These are phyloP conservation scores for Aspergillus taichungensis DNA, from an alignment of 495 filamentous ascomycete genomes.

Conservation along the genomic window DNA sequence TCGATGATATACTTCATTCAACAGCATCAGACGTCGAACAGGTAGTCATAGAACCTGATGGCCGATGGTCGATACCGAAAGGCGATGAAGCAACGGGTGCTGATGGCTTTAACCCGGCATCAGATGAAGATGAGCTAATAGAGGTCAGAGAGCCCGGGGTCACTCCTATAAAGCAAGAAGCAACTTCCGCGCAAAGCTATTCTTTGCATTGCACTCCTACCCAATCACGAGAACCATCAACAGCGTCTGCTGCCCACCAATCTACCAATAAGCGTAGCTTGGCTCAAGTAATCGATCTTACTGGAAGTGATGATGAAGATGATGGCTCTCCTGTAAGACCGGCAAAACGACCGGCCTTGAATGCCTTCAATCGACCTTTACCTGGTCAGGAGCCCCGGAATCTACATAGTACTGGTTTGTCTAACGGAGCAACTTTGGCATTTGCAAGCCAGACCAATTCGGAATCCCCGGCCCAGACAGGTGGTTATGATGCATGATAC, in stretches of 20 bases:
- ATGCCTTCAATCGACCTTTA: conserved; percentile 10
- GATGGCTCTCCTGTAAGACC: conserved; percentile 51
- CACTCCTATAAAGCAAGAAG: conserved; percentile 39
- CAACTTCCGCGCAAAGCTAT: conserved; percentile 18
- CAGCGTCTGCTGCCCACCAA: conserved; percentile 33
- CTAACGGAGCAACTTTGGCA: conserved; percentile 15
- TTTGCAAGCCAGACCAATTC: conserved; percentile 10
- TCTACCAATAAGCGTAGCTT: conserved; percentile 52
- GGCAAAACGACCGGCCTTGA: conserved; percentile 40
- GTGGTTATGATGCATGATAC: conserved; percentile 9
- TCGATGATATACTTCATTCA: conserved; percentile 69
- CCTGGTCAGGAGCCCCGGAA: conserved; percentile 17
- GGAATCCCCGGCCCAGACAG: conserved; percentile 2
- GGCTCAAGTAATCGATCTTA: conserved; percentile 69
- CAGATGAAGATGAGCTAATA: conserved; percentile 59
- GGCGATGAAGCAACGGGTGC: conserved; percentile 25
- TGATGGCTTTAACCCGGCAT: conserved; percentile 29
- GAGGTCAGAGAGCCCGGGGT: conserved; percentile 51
- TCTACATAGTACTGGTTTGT: conserved; percentile 14
- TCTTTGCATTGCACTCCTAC: conserved; percentile 42
- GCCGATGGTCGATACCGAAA: conserved; percentile 56
- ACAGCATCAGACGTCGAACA: conserved; percentile 66
- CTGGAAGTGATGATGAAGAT: conserved; percentile 64
- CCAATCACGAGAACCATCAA: conserved; percentile 47
- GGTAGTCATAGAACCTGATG: conserved; percentile 83